These are phyloP conservation scores for Arachnomyces sp. DNA, from an alignment of 2,329 filamentous ascomycete genomes.

Conservation along the genomic window DNA sequence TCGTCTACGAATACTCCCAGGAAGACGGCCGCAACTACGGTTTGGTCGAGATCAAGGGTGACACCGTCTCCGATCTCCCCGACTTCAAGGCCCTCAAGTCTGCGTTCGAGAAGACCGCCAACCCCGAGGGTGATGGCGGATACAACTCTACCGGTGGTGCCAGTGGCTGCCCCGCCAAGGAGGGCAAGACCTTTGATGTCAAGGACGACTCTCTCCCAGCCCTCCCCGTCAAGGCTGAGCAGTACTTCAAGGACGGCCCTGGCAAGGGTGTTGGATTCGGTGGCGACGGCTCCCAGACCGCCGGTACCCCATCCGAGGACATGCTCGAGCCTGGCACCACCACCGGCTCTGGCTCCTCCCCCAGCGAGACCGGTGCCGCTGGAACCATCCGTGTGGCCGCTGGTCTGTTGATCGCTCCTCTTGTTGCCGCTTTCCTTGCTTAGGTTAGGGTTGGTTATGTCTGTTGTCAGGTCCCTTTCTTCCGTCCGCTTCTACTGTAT, in stretches of 20 bases:
- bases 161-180: constrained; percentile 47
- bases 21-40: constrained; percentile 76
- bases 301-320: constrained; percentile 42
- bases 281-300: constrained; percentile 48
- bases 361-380: constrained; percentile 12
- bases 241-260: constrained; percentile 51
- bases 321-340: constrained; percentile 45
- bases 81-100: constrained; percentile 56
- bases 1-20: constrained; percentile 89
- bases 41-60: constrained; percentile 58
- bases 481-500: no score
- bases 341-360: constrained; percentile 23
- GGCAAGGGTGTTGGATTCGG: constrained; percentile 49
- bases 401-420: no score
- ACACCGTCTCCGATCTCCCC: constrained; percentile 44
- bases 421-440: no score
- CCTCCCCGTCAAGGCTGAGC: constrained; percentile 46
- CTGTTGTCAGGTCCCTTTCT: no score
- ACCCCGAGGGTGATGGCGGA: constrained; percentile 50
- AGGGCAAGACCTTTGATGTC: constrained; percentile 50
- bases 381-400: constrained; percentile 8
- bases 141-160: constrained; percentile 48
- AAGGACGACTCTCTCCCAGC: constrained; percentile 44
- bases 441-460: no score
- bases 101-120: constrained; percentile 42